These are phyloP conservation scores for Oidiodendron maius DNA, from an alignment of 495 filamentous ascomycete species.

Conservation along the genomic window DNA sequence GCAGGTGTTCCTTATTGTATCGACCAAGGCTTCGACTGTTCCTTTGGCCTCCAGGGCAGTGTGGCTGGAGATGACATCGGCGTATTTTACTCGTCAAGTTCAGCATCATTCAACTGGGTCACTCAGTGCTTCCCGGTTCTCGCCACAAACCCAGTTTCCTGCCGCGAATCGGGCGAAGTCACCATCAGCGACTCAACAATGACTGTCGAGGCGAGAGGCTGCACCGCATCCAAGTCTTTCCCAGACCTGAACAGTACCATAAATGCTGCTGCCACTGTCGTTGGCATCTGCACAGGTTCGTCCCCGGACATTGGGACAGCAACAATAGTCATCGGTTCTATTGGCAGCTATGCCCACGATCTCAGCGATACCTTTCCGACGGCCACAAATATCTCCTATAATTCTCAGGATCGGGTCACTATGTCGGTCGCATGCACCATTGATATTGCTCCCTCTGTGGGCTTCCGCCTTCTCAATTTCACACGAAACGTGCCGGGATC, in stretches of 20 bases:
- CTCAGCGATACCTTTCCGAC: too few relatives aligned
- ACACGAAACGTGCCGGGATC: background rate
- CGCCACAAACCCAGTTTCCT: background rate
- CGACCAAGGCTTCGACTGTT: background rate
- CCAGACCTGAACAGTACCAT: background rate
- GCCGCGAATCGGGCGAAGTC: background rate
- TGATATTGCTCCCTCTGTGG: background rate
- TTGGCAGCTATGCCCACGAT: background rate
- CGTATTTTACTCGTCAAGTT: too few relatives aligned
- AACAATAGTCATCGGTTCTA: background rate
- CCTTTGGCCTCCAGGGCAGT: background rate
- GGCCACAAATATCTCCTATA: background rate
- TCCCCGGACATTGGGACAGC: background rate
- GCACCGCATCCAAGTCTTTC: background rate
- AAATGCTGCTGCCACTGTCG: background rate
- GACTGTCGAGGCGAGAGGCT: background rate
- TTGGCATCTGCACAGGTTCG: background rate
- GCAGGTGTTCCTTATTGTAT: background rate
- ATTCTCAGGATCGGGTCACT: background rate
- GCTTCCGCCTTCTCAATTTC: background rate
- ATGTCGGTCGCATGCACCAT: background rate
- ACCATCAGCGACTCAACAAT: background rate
- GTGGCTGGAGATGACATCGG: background rate
- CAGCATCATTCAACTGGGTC: background rate
- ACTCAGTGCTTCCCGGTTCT: background rate